Evolutionary conservation across 805 yeast species (phyloP).

Genomic region (Nakazawaea populi): DNA sequence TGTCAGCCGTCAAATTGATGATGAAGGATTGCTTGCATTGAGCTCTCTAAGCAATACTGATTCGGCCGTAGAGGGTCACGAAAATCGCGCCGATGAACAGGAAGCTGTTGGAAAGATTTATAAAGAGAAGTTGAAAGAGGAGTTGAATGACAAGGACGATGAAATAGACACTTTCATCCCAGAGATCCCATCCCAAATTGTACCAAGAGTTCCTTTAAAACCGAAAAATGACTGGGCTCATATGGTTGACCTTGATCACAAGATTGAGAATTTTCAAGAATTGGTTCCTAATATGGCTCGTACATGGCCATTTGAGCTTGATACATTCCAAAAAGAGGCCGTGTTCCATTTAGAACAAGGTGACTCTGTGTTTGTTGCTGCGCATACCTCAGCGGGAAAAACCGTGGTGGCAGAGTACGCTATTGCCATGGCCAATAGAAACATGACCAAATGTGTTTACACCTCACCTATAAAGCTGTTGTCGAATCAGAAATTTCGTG

Average conservation of each 20-base stretch:
- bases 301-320: constrained; percentile 91
- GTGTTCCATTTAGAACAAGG: constrained; percentile 95
- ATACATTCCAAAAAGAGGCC: constrained; percentile 95
- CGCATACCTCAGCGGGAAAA: constrained; percentile 98
- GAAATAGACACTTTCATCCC: constrained; percentile 23
- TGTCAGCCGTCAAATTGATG: constrained; percentile 11
- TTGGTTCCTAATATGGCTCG: constrained; percentile 91
- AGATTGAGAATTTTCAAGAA: constrained; percentile 77
- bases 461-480: constrained; percentile 94
- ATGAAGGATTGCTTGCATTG: background rate
- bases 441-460: constrained; percentile 95
- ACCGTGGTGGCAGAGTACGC: constrained; percentile 98
- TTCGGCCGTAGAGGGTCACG: no score
- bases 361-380: constrained; percentile 97
- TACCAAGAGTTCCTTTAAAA: constrained; percentile 2
- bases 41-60: no score
- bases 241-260: constrained; percentile 80
- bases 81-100: background rate
- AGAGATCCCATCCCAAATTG: constrained; percentile 14
- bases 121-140: background rate
- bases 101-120: background rate
- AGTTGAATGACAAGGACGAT: constrained; percentile 28
- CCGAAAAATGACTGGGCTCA: constrained; percentile 81
- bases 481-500: constrained; percentile 86
- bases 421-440: constrained; percentile 91